Percentiles rank a stretch among this genome's conserved stretches.
phyloP scores from a whole-genome alignment of 208 protist genomes.

The Naegleria lovaniensis region DNA sequence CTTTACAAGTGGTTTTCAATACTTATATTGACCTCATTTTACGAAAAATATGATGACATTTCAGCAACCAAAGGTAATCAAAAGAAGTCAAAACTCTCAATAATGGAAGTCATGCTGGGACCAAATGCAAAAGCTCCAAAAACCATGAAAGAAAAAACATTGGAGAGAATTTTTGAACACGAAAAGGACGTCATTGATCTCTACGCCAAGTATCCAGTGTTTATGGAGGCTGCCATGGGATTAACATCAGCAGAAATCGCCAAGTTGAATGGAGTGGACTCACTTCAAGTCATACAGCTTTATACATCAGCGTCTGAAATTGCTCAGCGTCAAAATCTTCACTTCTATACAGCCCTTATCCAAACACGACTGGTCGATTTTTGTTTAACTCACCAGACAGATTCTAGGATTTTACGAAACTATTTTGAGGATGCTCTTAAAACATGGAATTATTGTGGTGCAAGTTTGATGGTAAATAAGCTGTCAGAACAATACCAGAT shows the following conservation, averaged over 20 bases:
- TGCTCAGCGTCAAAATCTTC: neutral
- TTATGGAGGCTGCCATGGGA: neutral
- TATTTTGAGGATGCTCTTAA: neutral
- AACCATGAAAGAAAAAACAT: neutral
- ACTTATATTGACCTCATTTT: neutral
- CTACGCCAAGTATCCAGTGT: neutral
- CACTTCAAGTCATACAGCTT: neutral
- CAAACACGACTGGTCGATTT: neutral
- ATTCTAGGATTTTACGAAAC: neutral
- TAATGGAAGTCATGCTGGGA: slow-evolving; percentile 3
- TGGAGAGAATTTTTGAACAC: neutral
- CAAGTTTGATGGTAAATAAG: neutral
- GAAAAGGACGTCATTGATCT: neutral
- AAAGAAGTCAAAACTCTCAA: neutral
- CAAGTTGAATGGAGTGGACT: neutral
- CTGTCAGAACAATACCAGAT: neutral
- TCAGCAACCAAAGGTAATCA: neutral
- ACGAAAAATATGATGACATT: neutral
- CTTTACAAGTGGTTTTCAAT: slow-evolving; percentile 1
- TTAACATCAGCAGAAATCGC: neutral
- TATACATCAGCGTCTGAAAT: neutral
- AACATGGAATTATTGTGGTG: neutral
- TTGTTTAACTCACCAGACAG: neutral
- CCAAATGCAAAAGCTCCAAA: slow-evolving; percentile 5
- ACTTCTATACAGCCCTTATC: neutral